These are phyloP conservation scores for Murraya paniculata DNA, from an alignment of 345 rosid genomes.

Conservation along the genomic window DNA sequence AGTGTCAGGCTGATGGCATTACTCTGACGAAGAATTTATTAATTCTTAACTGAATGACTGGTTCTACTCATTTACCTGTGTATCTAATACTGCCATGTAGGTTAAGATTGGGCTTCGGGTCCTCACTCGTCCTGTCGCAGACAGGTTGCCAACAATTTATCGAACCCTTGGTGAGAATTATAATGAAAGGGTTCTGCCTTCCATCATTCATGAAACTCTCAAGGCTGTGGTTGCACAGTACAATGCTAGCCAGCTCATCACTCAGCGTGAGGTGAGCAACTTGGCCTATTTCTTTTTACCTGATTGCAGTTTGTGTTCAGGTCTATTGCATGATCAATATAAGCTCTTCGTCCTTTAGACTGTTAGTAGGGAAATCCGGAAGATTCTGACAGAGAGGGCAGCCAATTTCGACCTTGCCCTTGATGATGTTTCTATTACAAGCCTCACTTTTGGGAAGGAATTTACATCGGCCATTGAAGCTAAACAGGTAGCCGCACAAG, in stretches of 20 bases:
- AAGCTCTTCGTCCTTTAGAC: slow-evolving; percentile 32
- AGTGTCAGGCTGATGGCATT: not conserved
- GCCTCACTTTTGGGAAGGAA: slow-evolving; percentile 87
- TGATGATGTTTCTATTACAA: slow-evolving; percentile 88
- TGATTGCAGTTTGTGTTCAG: not conserved
- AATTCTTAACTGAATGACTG: not conserved
- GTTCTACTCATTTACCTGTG: not conserved
- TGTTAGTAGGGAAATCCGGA: slow-evolving; percentile 87
- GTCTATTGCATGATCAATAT: not conserved
- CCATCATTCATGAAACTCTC: slow-evolving; percentile 87
- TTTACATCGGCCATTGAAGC: slow-evolving; percentile 95
- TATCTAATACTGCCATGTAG: slow-evolving; percentile 32
- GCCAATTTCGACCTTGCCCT: slow-evolving; percentile 65
- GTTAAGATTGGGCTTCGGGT: slow-evolving; percentile 95
- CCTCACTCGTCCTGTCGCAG: slow-evolving; percentile 81
- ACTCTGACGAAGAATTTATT: not conserved
- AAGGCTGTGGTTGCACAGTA: slow-evolving; percentile 96
- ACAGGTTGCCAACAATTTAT: slow-evolving; percentile 69
- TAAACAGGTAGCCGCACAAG: slow-evolving; percentile 94
- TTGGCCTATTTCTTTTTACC: not conserved
- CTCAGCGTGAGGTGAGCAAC: slow-evolving; percentile 77
- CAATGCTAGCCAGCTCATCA: slow-evolving; percentile 94
- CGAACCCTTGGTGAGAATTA: slow-evolving; percentile 82
- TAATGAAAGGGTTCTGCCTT: slow-evolving; percentile 83
- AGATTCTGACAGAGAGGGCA: slow-evolving; percentile 82